These are phyloP conservation scores for Bruguiera hainesii DNA, from an alignment of 441 rosid species.

Conservation along the genomic window DNA sequence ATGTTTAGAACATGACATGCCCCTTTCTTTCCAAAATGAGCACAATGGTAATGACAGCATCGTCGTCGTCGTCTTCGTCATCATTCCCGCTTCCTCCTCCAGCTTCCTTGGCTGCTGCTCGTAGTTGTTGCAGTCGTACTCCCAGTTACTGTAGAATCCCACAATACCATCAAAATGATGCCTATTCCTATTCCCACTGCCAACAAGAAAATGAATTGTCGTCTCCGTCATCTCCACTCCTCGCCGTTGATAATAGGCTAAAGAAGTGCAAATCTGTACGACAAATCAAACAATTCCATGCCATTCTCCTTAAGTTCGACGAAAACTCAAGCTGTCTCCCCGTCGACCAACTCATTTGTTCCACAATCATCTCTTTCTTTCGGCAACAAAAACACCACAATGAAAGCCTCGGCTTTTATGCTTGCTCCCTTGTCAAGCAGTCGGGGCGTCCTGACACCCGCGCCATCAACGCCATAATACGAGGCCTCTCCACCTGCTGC, in stretches of 20 bases:
- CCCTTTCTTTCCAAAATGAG: too few relatives aligned
- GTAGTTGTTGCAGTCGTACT: too few relatives aligned
- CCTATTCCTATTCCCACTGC: too few relatives aligned
- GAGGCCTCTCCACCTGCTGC: background rate
- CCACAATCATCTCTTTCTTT: slow-evolving; percentile 1
- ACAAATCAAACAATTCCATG: slow-evolving; percentile 16
- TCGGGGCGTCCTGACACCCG: background rate
- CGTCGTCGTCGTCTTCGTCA: too few relatives aligned
- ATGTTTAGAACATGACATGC: too few relatives aligned
- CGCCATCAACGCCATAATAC: slow-evolving; percentile 12
- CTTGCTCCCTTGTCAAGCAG: slow-evolving; percentile 8
- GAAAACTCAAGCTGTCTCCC: background rate
- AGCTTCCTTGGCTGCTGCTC: too few relatives aligned
- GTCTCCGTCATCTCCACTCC: too few relatives aligned
- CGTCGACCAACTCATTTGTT: background rate
- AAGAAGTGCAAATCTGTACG: slow-evolving; percentile 2
- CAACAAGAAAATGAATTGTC: too few relatives aligned
- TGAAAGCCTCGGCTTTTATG: slow-evolving; percentile 1
- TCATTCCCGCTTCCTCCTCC: too few relatives aligned
- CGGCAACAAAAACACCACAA: background rate
- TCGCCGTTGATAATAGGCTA: background rate
- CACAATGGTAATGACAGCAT: too few relatives aligned
- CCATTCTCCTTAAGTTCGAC: slow-evolving; percentile 4
- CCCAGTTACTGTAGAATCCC: too few relatives aligned
- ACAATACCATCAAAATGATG: too few relatives aligned